phyloP scores from a whole-genome alignment of 768 basidiomycete species.

The Agaricus sinodeliciosus region DNA sequence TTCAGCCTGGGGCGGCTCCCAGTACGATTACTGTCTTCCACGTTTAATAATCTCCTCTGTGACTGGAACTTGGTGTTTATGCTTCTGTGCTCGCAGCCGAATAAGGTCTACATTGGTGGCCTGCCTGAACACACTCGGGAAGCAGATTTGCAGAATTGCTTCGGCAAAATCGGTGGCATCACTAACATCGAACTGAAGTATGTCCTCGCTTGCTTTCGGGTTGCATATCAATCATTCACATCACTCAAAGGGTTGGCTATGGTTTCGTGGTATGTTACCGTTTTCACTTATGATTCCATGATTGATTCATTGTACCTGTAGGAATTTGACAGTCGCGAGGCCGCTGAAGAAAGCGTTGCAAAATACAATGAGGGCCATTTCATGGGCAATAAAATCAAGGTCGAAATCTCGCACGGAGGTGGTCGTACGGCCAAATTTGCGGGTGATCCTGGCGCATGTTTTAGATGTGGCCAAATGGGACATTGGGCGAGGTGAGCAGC shows the following conservation, averaged over 20 bases:
- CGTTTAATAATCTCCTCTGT: conserved; percentile 35
- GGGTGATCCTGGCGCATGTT: conserved; percentile 87
- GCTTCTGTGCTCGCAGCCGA: conserved; percentile 68
- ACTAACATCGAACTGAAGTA: conserved; percentile 79
- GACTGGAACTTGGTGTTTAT: conserved; percentile 59
- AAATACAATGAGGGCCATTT: conserved; percentile 88
- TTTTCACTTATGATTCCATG: background rate
- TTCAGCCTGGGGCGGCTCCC: conserved; percentile 9
- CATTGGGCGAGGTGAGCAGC: conserved; percentile 79
- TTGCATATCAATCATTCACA: conserved; percentile 10
- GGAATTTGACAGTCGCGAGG: conserved; percentile 80
- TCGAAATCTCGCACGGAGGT: conserved; percentile 81
- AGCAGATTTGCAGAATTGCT: conserved; percentile 81
- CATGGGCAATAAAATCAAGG: conserved; percentile 90
- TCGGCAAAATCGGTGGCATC: conserved; percentile 78
- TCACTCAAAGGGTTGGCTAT: conserved; percentile 61
- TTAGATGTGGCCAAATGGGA: conserved; percentile 78
- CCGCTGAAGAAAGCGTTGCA: conserved; percentile 81
- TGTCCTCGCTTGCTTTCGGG: conserved; percentile 21
- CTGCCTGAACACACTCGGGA: conserved; percentile 81
- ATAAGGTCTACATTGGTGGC: conserved; percentile 90
- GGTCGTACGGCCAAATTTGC: conserved; percentile 73
- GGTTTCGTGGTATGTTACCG: conserved; percentile 77
- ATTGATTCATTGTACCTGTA: conserved; percentile 20
- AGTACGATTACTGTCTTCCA: conserved; percentile 15